Base-by-base conservation (phyloP, 768 basidiomycete genomes). In the Boletus rubescentipes region DNA sequence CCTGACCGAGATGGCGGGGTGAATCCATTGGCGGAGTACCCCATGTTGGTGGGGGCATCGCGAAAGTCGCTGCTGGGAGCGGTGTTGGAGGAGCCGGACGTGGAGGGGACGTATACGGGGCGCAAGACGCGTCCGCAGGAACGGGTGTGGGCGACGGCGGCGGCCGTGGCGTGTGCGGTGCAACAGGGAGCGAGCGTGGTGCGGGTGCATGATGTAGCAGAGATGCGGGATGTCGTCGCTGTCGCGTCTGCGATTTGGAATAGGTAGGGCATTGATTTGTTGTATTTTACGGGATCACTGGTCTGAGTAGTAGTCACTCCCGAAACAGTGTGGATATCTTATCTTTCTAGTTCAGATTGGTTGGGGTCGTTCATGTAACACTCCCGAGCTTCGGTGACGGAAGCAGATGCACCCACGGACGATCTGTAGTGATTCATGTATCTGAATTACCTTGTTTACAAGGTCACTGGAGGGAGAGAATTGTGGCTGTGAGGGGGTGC, bases 11-110 rank as follows among this genome's bases (percentile, higher is more conserved):
- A 80, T 39, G 51, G 44, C 18, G 61, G 54, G 18, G 69, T 69
- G 39, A 89, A 87, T 55, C 73, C 76, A 4, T 72, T 89, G 30
- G 69, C 70, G 46, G 81, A 86, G 35, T 81, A 85, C 66, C 82
- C 89, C 1, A 71, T 77, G 18, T 76, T 98, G 6, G 80, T 96
- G 26, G 93, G 93, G 3, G 69, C 84, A 1, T 95, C 92, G 10
- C 75, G 87, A 44, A 98, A 98, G 67, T 86, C 89, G 0, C 93
- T 95, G 68, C 73, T 96, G 9, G 93, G 92, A 0, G 68, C 71
- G 2, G 75, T 93, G 20, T 77, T 93, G 12, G 73, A 76, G 5
- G 67, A 76, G 44, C 69, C 74, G 15, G 79, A 82, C 8, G 58
- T 62, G 4, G 66, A 63, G 18, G 72, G 68, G 21, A 40, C 65